phyloP scores from a whole-genome alignment of 805 yeast species.

The Limtongia smithiae region DNA sequence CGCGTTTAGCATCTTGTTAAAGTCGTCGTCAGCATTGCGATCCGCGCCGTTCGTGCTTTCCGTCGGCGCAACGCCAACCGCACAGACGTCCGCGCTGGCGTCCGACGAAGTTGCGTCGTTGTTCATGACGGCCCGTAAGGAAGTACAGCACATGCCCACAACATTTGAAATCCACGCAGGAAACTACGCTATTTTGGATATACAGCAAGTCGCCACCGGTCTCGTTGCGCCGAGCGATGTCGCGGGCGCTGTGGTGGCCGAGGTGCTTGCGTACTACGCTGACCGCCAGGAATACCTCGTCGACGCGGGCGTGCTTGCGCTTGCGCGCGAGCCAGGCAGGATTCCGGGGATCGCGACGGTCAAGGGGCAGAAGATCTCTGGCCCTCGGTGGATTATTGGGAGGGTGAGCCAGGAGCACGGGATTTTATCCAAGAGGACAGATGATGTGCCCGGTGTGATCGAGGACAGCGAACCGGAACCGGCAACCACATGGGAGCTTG shows the following conservation, averaged over 20 bases:
- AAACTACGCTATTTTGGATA: conserved; percentile 66
- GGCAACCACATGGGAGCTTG: conserved; percentile 35
- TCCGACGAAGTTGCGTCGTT: neutral
- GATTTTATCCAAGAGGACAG: conserved; percentile 50
- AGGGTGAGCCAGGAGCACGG: conserved; percentile 80
- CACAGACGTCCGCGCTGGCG: conserved; percentile 40
- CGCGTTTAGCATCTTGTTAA: conserved; percentile 30
- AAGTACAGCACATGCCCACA: conserved; percentile 37
- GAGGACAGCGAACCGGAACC: conserved; percentile 6
- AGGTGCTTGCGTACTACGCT: conserved; percentile 58
- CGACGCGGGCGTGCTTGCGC: conserved; percentile 69
- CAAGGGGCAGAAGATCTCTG: conserved; percentile 28
- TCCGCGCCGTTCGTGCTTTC: conserved; percentile 48
- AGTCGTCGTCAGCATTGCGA: conserved; percentile 36
- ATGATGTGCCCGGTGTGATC: conserved; percentile 28
- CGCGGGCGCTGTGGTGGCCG: conserved; percentile 54
- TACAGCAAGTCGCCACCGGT: conserved; percentile 73
- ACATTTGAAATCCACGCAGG: conserved; percentile 76
- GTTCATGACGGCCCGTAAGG: conserved; percentile 3
- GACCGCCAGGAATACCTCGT: conserved; percentile 62
- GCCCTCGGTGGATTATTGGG: conserved; percentile 59
- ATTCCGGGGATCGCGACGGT: conserved; percentile 36
- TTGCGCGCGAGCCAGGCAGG: conserved; percentile 59
- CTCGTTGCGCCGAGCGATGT: conserved; percentile 48
- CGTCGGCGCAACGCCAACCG: conserved; percentile 81